Evolutionary conservation across 1,284 basidiomycete species (phyloP), one percentile per base, ranked within the genome.

Genomic region (Cutaneotrichosporon daszewskae): DNA sequence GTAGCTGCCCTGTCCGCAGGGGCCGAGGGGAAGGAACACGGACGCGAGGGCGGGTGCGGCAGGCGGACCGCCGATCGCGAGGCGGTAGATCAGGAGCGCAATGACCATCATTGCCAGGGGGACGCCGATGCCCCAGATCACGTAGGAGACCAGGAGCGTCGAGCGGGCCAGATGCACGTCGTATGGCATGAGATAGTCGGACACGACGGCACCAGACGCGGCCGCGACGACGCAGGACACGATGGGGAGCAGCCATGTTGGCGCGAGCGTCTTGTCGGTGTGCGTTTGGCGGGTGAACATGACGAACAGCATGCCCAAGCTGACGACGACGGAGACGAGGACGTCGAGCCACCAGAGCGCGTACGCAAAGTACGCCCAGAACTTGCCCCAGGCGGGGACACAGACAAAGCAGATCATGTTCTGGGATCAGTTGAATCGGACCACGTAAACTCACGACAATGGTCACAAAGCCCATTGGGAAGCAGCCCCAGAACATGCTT

Each of bases 331-430:
- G 82, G 81, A 85, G 25, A 84, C 55, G 2, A 74, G 65, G 2
- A 79, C 74, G 51, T 84, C 78, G 28, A 82, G 51, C 85, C 84
- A 87, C 85, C 86, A 88, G 10, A 85, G 59, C 1, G 61, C 76
- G 79, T 84, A 84, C 16, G 84, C 68, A 26, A 78, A 68, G 42
- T 77, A 79, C 0, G 81, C 68, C 62, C 85, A 84, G 0, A 58
- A 39, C 27, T 59, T 64, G 9, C 82, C 82, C 27, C 79, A 74
- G 0, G 59, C 58, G 1, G 66, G 61, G 1, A 69, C 64, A 38
- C 67, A 68, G 3, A 62, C 62, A 23, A 69, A 57, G 1, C 66
- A 80, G 42, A 82, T 60, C 72, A 75, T 74, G 55, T 69, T 70
- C 59, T 62, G 41, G 22, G 9, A 25, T 61, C 40, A 55, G 71